Evolutionary conservation across 176 grass and related monocot genomes (phyloP).

Genomic region (Musa acuminata): DNA sequence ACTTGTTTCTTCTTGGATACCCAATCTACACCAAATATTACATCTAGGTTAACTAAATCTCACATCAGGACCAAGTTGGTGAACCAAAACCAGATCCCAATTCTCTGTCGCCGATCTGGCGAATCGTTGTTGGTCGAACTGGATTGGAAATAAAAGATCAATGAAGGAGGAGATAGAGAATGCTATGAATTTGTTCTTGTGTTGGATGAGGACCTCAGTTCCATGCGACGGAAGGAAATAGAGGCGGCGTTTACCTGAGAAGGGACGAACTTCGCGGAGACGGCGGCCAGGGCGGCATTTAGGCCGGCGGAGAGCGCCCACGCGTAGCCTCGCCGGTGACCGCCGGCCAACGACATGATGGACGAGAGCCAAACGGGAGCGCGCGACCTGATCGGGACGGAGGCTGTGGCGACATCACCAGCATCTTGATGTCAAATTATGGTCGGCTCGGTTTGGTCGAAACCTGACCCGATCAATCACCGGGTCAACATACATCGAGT

Average conservation of each 20-base stretch:
- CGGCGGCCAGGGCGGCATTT: slow-evolving; percentile 69
- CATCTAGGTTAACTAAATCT: neutral
- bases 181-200: no score
- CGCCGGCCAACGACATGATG: neutral
- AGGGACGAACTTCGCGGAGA: slow-evolving; percentile 69
- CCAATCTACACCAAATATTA: neutral
- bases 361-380: neutral
- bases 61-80: neutral
- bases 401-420: no score
- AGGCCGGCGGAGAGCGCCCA: slow-evolving; percentile 68
- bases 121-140: no score
- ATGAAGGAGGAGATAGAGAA: no score
- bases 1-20: neutral
- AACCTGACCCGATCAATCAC: no score
- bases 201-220: no score
- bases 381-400: no score
- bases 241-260: slow-evolving; percentile 29
- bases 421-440: no score
- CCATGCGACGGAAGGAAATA: neutral
- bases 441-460: no score
- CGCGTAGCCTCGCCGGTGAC: slow-evolving; percentile 37
- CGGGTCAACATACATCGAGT: no score
- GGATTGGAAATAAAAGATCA: no score
- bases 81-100: neutral
- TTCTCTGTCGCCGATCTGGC: no score